Evolutionary conservation across 495 filamentous ascomycete species (phyloP), one percentile per base, ranked within the genome.

Genomic region (Talaromyces trachyspermus): DNA sequence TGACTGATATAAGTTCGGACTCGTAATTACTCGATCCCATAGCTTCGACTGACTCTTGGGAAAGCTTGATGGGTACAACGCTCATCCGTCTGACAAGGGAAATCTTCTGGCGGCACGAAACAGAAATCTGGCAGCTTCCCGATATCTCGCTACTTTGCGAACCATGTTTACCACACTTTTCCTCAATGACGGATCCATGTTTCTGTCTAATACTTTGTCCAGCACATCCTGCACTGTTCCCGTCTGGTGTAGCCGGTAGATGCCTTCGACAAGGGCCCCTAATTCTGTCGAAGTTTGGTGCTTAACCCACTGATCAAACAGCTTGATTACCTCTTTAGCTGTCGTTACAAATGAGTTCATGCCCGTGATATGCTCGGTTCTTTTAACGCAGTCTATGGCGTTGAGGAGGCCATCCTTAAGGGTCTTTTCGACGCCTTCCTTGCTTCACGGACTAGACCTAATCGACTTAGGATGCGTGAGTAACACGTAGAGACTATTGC

Each of bases 361-460:
- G 22, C 46, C 24, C 49, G 43, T 51, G 43, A 44, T 52, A 46
- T 49, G 48, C 43, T 25, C 42, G 39, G 48, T 35, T 33, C 25
- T 33, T 45, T 35, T 49, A 43, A 42, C 41, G 46, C 42, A 54
- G 27, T 51, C 33, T 44, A 54, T 44, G 35, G 48, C 43, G 15
- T 49, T 43, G 25, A 50, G 36, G 22, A 57, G 51, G 15, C 37
- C 38, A 44, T 49, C 38, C 42, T 51, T 54, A 27, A 48, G 12
- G 35, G 49, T 46, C 20, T 40, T 57, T 37, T 54, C 24, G 42
- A 43, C 32, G 23, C 50, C 30, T 45, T 46, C 48, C 51, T 57
- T 15, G 55, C 50, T 54, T 55, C n/a, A n/a, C n/a, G 52, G 27
- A 49, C 50, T 51, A 55, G 58, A 47, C 59, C 50, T 49, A 64